Percentiles rank a stretch among this genome's conserved stretches.
phyloP scores from a whole-genome alignment of 345 rosid species.

The Arabis alpina region DNA sequence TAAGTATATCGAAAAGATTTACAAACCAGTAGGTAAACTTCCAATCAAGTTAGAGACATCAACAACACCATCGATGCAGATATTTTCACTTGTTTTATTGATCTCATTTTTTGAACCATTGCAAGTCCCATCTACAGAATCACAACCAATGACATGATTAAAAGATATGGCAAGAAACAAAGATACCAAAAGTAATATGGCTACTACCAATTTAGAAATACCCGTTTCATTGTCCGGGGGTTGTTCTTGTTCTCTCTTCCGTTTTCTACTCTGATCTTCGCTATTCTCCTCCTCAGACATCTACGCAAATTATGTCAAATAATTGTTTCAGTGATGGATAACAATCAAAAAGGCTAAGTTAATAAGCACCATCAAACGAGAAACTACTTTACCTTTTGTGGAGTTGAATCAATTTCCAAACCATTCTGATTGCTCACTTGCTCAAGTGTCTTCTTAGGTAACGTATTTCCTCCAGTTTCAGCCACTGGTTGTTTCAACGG shows the following conservation, averaged over 20 bases:
- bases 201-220: not conserved
- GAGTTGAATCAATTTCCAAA: not conserved
- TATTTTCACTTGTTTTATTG: constrained; percentile 1
- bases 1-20: no score
- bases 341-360: not conserved
- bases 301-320: not conserved
- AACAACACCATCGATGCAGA: constrained; percentile 1
- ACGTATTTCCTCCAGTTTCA: constrained; percentile 25
- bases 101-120: constrained; percentile 1
- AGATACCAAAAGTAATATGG: no score
- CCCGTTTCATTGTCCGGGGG: constrained; percentile 5
- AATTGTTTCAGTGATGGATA: not conserved
- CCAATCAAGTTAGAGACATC: no score
- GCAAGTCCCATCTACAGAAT: constrained; percentile 24
- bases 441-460: not conserved
- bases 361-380: not conserved
- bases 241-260: constrained; percentile 29
- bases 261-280: constrained; percentile 9
- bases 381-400: not conserved
- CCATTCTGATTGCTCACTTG: not conserved
- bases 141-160: not conserved
- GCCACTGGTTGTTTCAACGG: constrained; percentile 35
- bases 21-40: no score
- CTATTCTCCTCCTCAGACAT: constrained; percentile 14
- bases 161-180: not conserved